A percentile compares a stretch with the other conserved stretches of the same genome.
phyloP scores from a whole-genome alignment of 192 early-diverging fungal species.

The Backusella australiensis region DNA sequence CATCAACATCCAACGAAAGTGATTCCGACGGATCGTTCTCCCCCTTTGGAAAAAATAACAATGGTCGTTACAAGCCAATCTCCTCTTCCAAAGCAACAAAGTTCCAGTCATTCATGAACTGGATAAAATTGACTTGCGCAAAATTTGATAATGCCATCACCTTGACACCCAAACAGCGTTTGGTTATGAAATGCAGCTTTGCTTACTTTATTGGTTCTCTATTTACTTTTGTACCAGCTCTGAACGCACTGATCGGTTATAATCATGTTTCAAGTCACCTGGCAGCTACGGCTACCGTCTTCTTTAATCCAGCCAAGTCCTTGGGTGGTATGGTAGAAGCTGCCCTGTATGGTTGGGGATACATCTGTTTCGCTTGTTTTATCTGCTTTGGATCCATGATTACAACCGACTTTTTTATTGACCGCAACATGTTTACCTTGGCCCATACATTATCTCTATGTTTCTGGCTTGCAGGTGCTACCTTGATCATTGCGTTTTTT shows the following conservation, averaged over 20 bases:
- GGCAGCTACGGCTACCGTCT: slow-evolving; percentile 68
- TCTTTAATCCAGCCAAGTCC: slow-evolving; percentile 75
- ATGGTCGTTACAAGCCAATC: neutral
- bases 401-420: slow-evolving; percentile 48
- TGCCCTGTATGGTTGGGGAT: slow-evolving; percentile 34
- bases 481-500: slow-evolving; percentile 48
- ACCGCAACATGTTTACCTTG: slow-evolving; percentile 28
- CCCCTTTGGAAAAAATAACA: neutral
- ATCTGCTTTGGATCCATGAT: slow-evolving; percentile 45
- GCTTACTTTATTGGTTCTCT: slow-evolving; percentile 66
- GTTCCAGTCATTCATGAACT: neutral
- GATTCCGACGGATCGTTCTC: slow-evolving; percentile 19
- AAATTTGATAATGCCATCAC: neutral
- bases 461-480: slow-evolving; percentile 50
- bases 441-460: slow-evolving; percentile 43
- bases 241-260: slow-evolving; percentile 48
- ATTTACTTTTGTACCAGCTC: slow-evolving; percentile 60
- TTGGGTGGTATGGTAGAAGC: slow-evolving; percentile 63
- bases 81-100: neutral
- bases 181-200: slow-evolving; percentile 60
- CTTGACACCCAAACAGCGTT: slow-evolving; percentile 23
- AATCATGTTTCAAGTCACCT: slow-evolving; percentile 63
- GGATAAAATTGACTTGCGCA: neutral
- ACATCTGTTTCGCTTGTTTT: slow-evolving; percentile 40
- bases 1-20: neutral